A percentile compares a stretch with the other conserved stretches of the same genome.
Evolutionary conservation across 805 yeast species (phyloP).

Genomic region (Maudiozyma bulderi): DNA sequence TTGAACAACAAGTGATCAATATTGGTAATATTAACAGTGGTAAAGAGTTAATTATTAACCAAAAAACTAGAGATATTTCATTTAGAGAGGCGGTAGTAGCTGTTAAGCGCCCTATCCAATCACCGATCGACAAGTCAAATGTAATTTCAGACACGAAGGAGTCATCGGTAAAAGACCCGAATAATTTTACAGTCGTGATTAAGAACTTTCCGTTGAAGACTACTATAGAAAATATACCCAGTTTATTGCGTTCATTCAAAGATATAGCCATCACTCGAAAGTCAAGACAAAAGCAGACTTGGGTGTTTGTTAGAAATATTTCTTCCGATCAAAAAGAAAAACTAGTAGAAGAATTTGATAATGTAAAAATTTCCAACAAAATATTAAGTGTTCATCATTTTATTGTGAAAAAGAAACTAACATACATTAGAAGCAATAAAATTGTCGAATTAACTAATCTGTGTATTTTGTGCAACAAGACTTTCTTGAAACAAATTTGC

Average conservation of each 20-base stretch:
- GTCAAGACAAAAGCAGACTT: background rate
- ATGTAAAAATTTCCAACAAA: background rate
- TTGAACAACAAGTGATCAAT: no score
- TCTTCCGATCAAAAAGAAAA: background rate
- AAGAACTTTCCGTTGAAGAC: background rate
- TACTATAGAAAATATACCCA: background rate
- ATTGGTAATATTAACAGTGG: background rate
- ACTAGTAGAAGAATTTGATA: background rate
- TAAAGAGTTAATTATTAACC: background rate
- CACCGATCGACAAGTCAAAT: background rate
- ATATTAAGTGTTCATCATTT: background rate
- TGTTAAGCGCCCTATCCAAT: background rate
- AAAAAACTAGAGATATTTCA: background rate
- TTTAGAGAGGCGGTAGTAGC: background rate
- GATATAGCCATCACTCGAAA: background rate
- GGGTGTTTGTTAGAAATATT: background rate
- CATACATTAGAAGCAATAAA: background rate
- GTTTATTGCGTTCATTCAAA: background rate
- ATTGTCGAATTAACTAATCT: slow-evolving; percentile 19
- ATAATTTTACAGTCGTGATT: background rate
- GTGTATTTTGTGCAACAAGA: slow-evolving; percentile 22
- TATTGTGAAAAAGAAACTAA: background rate
- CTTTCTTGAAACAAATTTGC: slow-evolving; percentile 20
- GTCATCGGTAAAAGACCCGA: background rate
- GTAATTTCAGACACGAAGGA: background rate